phyloP scores from a whole-genome alignment of 805 yeast genomes.

The Candida quercuum region DNA sequence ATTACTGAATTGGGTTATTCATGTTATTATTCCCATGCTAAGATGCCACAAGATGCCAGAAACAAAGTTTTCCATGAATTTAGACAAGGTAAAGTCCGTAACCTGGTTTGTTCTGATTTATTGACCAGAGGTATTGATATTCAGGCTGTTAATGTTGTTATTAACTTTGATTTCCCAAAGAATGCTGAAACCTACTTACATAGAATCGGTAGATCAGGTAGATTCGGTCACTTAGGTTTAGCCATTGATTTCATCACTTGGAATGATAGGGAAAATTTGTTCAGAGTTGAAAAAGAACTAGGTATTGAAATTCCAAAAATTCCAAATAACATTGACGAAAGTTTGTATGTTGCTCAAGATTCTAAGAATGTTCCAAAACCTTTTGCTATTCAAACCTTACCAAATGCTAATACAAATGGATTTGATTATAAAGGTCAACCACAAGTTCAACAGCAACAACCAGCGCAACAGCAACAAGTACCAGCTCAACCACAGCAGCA shows the following conservation, averaged over 20 bases:
- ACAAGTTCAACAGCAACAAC: slow-evolving; percentile 12
- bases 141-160: slow-evolving; percentile 97
- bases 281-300: slow-evolving; percentile 93
- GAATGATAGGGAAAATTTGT: slow-evolving; percentile 91
- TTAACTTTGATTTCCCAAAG: slow-evolving; percentile 97
- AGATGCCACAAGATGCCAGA: slow-evolving; percentile 96
- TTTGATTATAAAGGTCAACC: slow-evolving; percentile 45
- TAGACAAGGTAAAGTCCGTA: slow-evolving; percentile 96
- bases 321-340: slow-evolving; percentile 87
- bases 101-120: slow-evolving; percentile 92
- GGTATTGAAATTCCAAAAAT: slow-evolving; percentile 97
- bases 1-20: slow-evolving; percentile 96
- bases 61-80: slow-evolving; percentile 98
- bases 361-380: slow-evolving; percentile 76
- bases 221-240: slow-evolving; percentile 97
- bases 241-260: slow-evolving; percentile 95
- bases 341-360: slow-evolving; percentile 82
- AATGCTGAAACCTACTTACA: slow-evolving; percentile 96
- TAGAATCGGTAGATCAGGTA: slow-evolving; percentile 98
- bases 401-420: slow-evolving; percentile 33
- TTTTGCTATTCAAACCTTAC: slow-evolving; percentile 66
- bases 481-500: slow-evolving; percentile 9
- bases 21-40: slow-evolving; percentile 94
- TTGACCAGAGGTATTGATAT: slow-evolving; percentile 98
- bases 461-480: slow-evolving; percentile 11